phyloP scores from a whole-genome alignment of 352 stramenopile genomes.

The Phytophthora sojae region DNA sequence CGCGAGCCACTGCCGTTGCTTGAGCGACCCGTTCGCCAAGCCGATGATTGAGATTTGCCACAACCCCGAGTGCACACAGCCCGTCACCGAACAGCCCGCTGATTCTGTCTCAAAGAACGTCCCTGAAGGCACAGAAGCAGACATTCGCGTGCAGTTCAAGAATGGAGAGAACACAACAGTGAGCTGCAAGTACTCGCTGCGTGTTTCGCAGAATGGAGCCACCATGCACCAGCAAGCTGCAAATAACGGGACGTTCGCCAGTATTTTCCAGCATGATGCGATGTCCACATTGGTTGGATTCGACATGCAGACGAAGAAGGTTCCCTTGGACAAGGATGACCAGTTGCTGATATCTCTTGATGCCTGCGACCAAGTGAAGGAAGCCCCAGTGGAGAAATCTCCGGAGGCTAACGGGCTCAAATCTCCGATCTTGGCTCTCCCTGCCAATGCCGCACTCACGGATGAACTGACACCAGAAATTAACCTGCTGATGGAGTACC shows the following conservation, averaged over 20 bases:
- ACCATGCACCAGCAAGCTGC: conserved; percentile 30
- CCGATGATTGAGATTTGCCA: conserved; percentile 58
- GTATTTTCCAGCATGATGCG: conserved; percentile 67
- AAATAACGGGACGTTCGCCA: conserved; percentile 48
- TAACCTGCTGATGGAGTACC: conserved; percentile 78
- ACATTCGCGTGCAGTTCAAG: conserved; percentile 52
- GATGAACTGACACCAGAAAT: conserved; percentile 83
- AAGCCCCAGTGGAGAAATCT: background rate
- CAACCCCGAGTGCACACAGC: conserved; percentile 16
- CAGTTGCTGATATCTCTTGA: conserved; percentile 71
- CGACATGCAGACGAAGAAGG: conserved; percentile 54
- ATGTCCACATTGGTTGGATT: conserved; percentile 56
- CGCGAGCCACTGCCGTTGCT: conserved; percentile 65
- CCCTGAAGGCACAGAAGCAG: conserved; percentile 25
- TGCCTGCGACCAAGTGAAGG: conserved; percentile 32
- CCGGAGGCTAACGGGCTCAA: background rate
- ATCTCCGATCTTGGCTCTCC: background rate
- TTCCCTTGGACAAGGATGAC: conserved; percentile 38
- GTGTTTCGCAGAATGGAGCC: conserved; percentile 26
- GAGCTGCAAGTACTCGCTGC: conserved; percentile 53
- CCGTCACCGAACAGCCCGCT: background rate
- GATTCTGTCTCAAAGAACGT: conserved; percentile 1
- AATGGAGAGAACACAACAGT: conserved; percentile 41
- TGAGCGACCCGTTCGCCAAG: conserved; percentile 59
- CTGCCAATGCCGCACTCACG: conserved; percentile 7